phyloP scores from a whole-genome alignment of 495 filamentous ascomycete genomes.

The Trypethelium eluteriae region DNA sequence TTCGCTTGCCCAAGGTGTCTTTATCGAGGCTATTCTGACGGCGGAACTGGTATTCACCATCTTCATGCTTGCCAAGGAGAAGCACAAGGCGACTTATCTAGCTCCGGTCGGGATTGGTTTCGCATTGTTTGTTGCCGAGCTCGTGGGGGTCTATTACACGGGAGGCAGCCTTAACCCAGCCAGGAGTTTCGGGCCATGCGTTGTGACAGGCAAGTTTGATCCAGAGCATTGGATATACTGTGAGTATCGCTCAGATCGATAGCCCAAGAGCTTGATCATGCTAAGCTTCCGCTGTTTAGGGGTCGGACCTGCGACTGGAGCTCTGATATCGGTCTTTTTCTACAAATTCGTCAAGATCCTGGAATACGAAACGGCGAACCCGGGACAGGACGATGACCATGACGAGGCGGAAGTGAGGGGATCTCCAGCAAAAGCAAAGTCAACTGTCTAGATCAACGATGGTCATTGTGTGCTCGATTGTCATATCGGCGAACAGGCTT shows the following conservation, averaged over 20 bases:
- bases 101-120: slow-evolving; percentile 29
- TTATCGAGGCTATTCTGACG: slow-evolving; percentile 28
- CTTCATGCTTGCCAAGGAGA: slow-evolving; percentile 31
- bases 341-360: slow-evolving; percentile 29
- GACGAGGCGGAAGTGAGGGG: slow-evolving; percentile 22
- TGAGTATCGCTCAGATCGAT: not conserved
- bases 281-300: slow-evolving; percentile 10
- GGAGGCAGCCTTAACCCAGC: slow-evolving; percentile 26
- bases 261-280: not conserved
- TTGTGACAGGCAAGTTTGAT: slow-evolving; percentile 19
- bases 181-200: slow-evolving; percentile 25
- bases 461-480: not conserved
- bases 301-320: slow-evolving; percentile 58
- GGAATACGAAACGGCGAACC: slow-evolving; percentile 29
- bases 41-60: slow-evolving; percentile 29
- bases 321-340: slow-evolving; percentile 47
- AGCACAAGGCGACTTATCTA: slow-evolving; percentile 27
- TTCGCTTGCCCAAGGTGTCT: slow-evolving; percentile 22
- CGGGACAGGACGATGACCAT: slow-evolving; percentile 23
- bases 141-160: slow-evolving; percentile 22
- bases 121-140: slow-evolving; percentile 26
- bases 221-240: slow-evolving; percentile 30
- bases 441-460: not conserved
- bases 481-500: not conserved
- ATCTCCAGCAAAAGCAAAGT: slow-evolving; percentile 12